Evolutionary conservation across 2,329 filamentous ascomycete genomes (phyloP).

Genomic region (Hymenoscyphus fructigenus): DNA sequence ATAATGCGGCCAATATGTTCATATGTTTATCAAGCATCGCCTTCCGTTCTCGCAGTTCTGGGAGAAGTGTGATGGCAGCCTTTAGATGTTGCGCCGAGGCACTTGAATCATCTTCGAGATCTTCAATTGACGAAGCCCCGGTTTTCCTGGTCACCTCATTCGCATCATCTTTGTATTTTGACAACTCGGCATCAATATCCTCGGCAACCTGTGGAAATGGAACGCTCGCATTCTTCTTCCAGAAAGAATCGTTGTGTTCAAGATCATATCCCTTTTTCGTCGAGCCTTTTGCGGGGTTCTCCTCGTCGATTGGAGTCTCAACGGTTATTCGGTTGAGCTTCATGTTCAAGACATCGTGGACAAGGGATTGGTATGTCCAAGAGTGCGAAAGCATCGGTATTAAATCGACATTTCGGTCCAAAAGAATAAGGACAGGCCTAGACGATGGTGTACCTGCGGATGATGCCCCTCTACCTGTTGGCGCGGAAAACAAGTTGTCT

Average conservation of each 20-base stretch:
- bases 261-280: slow-evolving; percentile 90
- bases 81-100: slow-evolving; percentile 93
- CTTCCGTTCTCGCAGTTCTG: slow-evolving; percentile 90
- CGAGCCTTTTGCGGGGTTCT: slow-evolving; percentile 69
- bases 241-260: slow-evolving; percentile 90
- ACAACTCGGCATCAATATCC: slow-evolving; percentile 90
- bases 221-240: slow-evolving; percentile 84
- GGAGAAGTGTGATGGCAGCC: slow-evolving; percentile 88
- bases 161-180: slow-evolving; percentile 92
- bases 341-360: slow-evolving; percentile 75
- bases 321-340: slow-evolving; percentile 92
- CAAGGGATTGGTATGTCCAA: slow-evolving; percentile 83
- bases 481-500: slow-evolving; percentile 84
- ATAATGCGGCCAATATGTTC: slow-evolving; percentile 83
- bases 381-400: slow-evolving; percentile 99
- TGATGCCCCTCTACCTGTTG: slow-evolving; percentile 55
- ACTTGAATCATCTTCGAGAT: slow-evolving; percentile 84
- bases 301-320: slow-evolving; percentile 77
- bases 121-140: slow-evolving; percentile 87
- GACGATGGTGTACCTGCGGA: slow-evolving; percentile 65
- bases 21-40: slow-evolving; percentile 97
- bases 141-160: slow-evolving; percentile 94
- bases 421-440: slow-evolving; percentile 85
- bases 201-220: slow-evolving; percentile 96
- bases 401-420: slow-evolving; percentile 93